Evolutionary conservation across 495 filamentous ascomycete species (phyloP), one percentile per base, ranked within the genome.

Genomic region (Penicillium pancosmium): DNA sequence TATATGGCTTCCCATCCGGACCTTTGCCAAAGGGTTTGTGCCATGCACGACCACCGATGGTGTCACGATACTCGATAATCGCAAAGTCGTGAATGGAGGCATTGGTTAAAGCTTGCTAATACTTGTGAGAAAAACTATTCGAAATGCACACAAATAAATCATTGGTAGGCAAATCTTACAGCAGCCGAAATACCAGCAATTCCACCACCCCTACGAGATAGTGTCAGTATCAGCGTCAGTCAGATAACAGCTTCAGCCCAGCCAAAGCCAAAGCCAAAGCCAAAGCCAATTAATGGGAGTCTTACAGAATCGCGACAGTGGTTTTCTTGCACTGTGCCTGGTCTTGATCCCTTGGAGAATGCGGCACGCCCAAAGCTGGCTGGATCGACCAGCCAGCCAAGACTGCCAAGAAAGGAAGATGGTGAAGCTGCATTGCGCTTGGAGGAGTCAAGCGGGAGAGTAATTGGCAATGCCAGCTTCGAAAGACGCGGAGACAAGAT

Each of bases 111-210:
- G 88, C 78, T 82, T 90, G 86, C 83, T 85, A 57, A 21, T 4
- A 35, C 16, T 19, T 4, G 18, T 55, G 3, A 40, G 25, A 46
- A 52, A 9, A 34, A 31, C 27, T 1, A 31, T 31, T 6, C 27
- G 5, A 4, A 31, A 31, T 31, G 27, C 15, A n/a, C 15, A 40
- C 11, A 40, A 40, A 5, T 5, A n/a, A 40, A 5, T 5, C 5
- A 3, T 13, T 15, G 1, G 5, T 13, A 40, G 3, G 11, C 36
- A 23, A 23, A n/a, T 68, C 76, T 52, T 65, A 84, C 82, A 35
- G 88, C 88, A 38, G 89, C 88, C 12, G 88, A 86, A 23, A 92
- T 88, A 16, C 89, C 89, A 9, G 88, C 81, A 56, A 86, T 82
- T 33, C 75, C 75, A 27, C 70, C 73, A 44, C 75, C 75, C 35